Evolutionary conservation across 495 filamentous ascomycete species (phyloP).

Genomic region (Bryoglossum gracile): DNA sequence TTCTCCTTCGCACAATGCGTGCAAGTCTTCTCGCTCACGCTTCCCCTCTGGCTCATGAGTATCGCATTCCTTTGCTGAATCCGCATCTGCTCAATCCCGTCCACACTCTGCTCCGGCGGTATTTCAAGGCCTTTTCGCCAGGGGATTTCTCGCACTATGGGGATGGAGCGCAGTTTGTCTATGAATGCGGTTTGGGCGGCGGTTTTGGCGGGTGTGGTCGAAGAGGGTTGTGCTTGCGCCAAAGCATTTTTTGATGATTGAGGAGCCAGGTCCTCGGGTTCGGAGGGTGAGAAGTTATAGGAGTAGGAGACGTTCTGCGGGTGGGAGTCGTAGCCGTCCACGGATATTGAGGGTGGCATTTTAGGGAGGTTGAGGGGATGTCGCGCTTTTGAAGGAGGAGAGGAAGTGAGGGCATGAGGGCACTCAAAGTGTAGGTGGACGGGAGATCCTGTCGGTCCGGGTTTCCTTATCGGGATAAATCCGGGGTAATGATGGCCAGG

Average conservation of each 20-base stretch:
- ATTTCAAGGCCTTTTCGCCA: slow-evolving; percentile 21
- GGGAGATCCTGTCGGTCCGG: too few species aligned
- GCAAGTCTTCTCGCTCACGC: slow-evolving; percentile 2
- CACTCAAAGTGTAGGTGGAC: too few species aligned
- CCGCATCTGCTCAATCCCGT: slow-evolving; percentile 4
- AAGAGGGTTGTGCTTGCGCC: not conserved
- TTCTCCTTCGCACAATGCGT: slow-evolving; percentile 13
- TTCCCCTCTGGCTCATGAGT: slow-evolving; percentile 9
- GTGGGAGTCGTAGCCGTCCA: too few species aligned
- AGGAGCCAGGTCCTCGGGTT: too few species aligned
- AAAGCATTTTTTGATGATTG: not conserved
- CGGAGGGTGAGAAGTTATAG: too few species aligned
- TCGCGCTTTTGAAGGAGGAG: too few species aligned
- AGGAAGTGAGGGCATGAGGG: too few species aligned
- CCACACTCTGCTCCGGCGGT: slow-evolving; percentile 5
- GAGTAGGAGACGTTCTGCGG: too few species aligned
- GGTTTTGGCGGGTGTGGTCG: not conserved
- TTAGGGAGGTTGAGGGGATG: too few species aligned
- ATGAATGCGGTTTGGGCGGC: slow-evolving; percentile 2
- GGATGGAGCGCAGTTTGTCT: slow-evolving; percentile 8
- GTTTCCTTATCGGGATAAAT: too few species aligned
- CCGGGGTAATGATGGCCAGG: too few species aligned
- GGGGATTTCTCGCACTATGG: slow-evolving; percentile 15
- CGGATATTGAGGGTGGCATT: too few species aligned
- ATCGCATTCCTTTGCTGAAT: slow-evolving; percentile 13